These are phyloP conservation scores for Stephania cephalantha DNA, from an alignment of 164 flowering plant genomes.

Conservation along the genomic window DNA sequence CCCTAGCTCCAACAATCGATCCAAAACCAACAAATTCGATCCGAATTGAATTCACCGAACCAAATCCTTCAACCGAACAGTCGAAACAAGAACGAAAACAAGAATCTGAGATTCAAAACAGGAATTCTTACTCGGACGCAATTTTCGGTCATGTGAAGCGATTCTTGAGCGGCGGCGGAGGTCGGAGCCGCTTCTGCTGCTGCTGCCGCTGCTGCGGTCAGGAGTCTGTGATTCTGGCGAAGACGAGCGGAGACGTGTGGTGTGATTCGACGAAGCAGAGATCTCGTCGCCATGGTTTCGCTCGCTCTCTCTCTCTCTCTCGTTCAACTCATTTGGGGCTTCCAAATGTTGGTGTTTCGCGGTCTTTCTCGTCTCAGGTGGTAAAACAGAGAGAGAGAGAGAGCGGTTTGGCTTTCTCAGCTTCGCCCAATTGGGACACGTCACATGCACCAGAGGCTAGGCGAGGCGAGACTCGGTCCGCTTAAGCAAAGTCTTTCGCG, in stretches of 20 bases:
- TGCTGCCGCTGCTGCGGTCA: constrained; percentile 4
- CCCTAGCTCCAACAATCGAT: not conserved
- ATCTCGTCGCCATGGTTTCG: constrained; percentile 9
- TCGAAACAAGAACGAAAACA: not conserved
- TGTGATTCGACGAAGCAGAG: constrained; percentile 16
- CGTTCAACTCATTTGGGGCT: not conserved
- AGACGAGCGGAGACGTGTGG: constrained; percentile 16
- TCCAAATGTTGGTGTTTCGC: not conserved
- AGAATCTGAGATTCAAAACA: not conserved
- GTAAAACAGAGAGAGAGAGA: too few species aligned
- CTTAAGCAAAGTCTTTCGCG: too few species aligned
- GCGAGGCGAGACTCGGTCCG: too few species aligned
- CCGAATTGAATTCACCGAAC: not conserved
- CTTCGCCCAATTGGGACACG: too few species aligned
- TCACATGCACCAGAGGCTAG: too few species aligned
- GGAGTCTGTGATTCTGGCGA: constrained; percentile 18
- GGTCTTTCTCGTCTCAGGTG: not conserved
- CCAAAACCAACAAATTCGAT: not conserved
- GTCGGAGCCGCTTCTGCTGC: constrained; percentile 6
- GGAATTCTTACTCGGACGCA: constrained; percentile 20
- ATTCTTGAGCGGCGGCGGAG: constrained; percentile 3
- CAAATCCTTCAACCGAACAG: not conserved
- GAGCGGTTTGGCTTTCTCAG: too few species aligned
- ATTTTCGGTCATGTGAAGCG: constrained; percentile 23
- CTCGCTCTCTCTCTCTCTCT: not conserved